phyloP scores from a whole-genome alignment of 1,139 yeast species.

The Suhomyces bokatorum region DNA sequence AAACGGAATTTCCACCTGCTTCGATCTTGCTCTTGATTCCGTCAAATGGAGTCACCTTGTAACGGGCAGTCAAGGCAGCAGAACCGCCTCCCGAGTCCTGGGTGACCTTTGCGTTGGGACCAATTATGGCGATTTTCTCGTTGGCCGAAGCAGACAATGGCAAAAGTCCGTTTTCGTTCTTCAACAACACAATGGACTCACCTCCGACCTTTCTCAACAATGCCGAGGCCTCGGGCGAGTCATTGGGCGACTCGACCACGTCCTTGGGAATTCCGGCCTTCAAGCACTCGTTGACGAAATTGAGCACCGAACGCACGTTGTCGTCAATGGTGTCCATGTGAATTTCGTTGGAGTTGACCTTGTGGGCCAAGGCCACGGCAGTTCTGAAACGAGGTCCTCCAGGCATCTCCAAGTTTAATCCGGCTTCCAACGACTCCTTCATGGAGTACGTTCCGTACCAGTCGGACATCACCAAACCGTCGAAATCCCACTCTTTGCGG shows the following conservation, averaged over 20 bases:
- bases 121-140: slow-evolving; percentile 48
- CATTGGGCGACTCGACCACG: slow-evolving; percentile 41
- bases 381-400: slow-evolving; percentile 21
- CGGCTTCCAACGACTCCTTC: slow-evolving; percentile 20
- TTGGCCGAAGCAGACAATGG: slow-evolving; percentile 36
- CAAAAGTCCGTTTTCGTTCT: slow-evolving; percentile 45
- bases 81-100: slow-evolving; percentile 56
- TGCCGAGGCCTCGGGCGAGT: slow-evolving; percentile 44
- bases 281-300: slow-evolving; percentile 45
- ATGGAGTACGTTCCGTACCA: slow-evolving; percentile 22
- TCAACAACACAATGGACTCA: slow-evolving; percentile 55
- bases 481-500: slow-evolving; percentile 21
- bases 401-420: slow-evolving; percentile 25
- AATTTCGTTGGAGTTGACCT: slow-evolving; percentile 15
- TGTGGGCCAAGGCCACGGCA: slow-evolving; percentile 16
- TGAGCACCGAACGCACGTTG: slow-evolving; percentile 47
- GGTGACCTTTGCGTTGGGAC: slow-evolving; percentile 49
- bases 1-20: slow-evolving; percentile 16
- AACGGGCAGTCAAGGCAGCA: slow-evolving; percentile 47
- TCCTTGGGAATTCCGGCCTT: slow-evolving; percentile 45
- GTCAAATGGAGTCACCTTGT: slow-evolving; percentile 47
- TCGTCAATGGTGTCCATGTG: slow-evolving; percentile 38
- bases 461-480: slow-evolving; percentile 22
- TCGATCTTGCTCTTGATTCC: slow-evolving; percentile 29
- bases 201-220: slow-evolving; percentile 49